Evolutionary conservation across 169 alveolate species (phyloP).

Genomic region (Cryptosporidium baileyi): DNA sequence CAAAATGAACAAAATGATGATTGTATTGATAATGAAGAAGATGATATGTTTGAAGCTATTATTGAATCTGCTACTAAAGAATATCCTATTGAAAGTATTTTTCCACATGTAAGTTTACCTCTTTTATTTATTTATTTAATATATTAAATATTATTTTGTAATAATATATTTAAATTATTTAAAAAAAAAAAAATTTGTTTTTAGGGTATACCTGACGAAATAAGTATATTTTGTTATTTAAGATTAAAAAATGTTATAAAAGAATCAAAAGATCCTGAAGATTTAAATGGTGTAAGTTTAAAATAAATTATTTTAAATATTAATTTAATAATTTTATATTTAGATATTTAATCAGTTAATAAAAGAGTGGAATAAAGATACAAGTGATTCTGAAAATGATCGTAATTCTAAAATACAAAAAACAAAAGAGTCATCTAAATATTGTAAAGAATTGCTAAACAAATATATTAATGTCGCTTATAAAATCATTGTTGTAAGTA

Average conservation of each 20-base stretch:
- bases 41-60: conserved; percentile 68
- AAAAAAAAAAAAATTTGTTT: background rate
- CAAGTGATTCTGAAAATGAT: conserved; percentile 13
- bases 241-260: conserved; percentile 17
- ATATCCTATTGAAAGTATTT: conserved; percentile 1
- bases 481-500: conserved; percentile 54
- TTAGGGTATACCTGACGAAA: conserved; percentile 58
- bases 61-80: conserved; percentile 56
- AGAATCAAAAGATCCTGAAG: conserved; percentile 60
- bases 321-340: background rate
- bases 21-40: conserved; percentile 11
- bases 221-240: conserved; percentile 30
- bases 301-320: background rate
- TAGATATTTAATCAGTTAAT: conserved; percentile 49
- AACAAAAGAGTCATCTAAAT: conserved; percentile 16
- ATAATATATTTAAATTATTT: background rate
- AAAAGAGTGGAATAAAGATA: conserved; percentile 50
- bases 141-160: background rate
- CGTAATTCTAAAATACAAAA: conserved; percentile 22
- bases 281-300: conserved; percentile 51
- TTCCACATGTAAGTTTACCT: conserved; percentile 59
- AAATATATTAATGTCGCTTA: conserved; percentile 60
- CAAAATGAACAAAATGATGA: background rate
- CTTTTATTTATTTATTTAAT: background rate
- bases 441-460: conserved; percentile 13